phyloP scores from a whole-genome alignment of 2,329 filamentous ascomycete genomes.

The Plenodomus biglobosus region DNA sequence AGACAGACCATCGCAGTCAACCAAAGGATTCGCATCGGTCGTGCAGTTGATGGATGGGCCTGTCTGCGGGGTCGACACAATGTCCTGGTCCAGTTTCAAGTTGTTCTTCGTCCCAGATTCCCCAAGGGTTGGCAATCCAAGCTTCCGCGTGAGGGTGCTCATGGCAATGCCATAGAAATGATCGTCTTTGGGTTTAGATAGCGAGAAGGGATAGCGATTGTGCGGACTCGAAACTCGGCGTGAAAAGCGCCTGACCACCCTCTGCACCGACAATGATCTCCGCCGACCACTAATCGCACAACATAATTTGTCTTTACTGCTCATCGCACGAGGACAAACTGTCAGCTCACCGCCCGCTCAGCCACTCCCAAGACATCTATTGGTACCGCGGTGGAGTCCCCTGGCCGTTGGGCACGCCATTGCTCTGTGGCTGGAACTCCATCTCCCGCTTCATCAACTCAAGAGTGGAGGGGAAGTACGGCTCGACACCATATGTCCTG shows the following conservation, averaged over 20 bases:
- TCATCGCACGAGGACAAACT: background rate
- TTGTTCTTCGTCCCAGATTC: background rate
- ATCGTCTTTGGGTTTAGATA: background rate
- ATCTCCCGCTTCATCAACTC: constrained; percentile 52
- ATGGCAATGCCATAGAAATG: background rate
- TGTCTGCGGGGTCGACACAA: background rate
- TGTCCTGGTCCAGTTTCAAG: background rate
- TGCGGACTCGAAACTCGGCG: background rate
- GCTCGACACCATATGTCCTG: constrained; percentile 55
- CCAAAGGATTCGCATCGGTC: background rate
- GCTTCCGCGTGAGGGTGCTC: background rate
- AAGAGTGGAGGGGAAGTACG: constrained; percentile 56
- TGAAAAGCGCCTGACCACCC: background rate
- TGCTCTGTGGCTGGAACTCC: constrained; percentile 33
- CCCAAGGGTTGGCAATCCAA: background rate
- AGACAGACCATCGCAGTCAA: background rate
- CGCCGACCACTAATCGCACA: background rate
- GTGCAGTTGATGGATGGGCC: background rate
- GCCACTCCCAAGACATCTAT: constrained; percentile 18
- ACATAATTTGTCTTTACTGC: background rate
- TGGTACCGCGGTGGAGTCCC: constrained; percentile 43
- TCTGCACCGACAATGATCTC: background rate
- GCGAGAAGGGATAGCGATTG: background rate
- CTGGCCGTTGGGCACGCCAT: constrained; percentile 30
- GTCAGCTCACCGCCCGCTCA: constrained; percentile 18